Conservation (phyloP, 2,329 filamentous ascomycete genomes). For the Orbilia quercus region DNA sequence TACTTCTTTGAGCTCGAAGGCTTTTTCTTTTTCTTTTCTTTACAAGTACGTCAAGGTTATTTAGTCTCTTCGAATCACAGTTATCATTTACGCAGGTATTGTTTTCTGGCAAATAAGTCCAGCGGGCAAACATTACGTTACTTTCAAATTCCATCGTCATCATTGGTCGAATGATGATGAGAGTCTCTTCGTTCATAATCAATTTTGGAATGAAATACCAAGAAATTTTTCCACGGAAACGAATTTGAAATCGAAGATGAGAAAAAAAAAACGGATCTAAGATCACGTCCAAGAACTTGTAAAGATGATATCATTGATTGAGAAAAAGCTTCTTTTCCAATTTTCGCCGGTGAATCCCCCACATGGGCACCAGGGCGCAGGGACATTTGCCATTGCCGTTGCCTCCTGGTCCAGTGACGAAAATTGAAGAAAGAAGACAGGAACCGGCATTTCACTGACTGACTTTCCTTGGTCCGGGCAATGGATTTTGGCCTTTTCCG, state of each 20-base stretch:
- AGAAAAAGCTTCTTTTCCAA: neutral
- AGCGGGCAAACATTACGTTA: too few species aligned
- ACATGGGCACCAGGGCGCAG: neutral
- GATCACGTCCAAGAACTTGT: neutral
- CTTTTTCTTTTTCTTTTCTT: too few species aligned
- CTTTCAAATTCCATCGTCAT: too few species aligned
- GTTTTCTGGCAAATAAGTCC: too few species aligned
- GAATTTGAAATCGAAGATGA: neutral
- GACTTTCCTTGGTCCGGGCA: neutral
- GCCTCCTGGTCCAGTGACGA: neutral
- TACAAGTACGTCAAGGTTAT: too few species aligned
- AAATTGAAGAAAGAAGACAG: neutral
- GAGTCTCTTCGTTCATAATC: too few species aligned
- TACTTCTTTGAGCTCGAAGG: too few species aligned
- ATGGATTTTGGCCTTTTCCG: constrained; percentile 2
- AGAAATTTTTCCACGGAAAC: neutral
- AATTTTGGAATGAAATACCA: neutral
- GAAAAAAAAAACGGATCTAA: neutral
- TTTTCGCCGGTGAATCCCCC: neutral
- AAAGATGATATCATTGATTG: constrained; percentile 14
- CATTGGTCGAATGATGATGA: too few species aligned
- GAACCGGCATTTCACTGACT: too few species aligned
- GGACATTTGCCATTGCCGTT: constrained; percentile 20
- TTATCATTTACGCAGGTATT: too few species aligned
- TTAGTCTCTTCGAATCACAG: too few species aligned